phyloP scores from a whole-genome alignment of 2,329 filamentous ascomycete genomes.

The Rutstroemia sydowiana region DNA sequence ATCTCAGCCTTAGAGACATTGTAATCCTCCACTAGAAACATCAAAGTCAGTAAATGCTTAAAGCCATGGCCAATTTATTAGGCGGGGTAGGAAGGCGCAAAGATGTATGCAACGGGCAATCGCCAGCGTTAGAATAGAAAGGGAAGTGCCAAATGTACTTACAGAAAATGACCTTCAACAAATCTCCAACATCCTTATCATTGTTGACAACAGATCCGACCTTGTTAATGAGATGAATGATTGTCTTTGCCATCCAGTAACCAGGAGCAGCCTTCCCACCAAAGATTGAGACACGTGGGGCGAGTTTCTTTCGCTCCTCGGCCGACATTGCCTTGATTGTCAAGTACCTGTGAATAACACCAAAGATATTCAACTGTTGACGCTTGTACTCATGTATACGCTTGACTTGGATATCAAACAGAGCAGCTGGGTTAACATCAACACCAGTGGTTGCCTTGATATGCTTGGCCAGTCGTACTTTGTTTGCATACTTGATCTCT shows the following conservation, averaged over 20 bases:
- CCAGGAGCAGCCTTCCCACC: slow-evolving; percentile 96
- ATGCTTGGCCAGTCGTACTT: slow-evolving; percentile 82
- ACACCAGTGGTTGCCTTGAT: slow-evolving; percentile 78
- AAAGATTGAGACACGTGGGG: slow-evolving; percentile 88
- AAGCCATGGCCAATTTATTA: too few species aligned
- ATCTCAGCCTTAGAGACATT: slow-evolving; percentile 99
- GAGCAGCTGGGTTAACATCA: slow-evolving; percentile 74
- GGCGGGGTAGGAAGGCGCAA: too few species aligned
- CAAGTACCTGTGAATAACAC: slow-evolving; percentile 91
- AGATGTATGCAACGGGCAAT: too few species aligned
- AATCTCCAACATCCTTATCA: slow-evolving; percentile 83
- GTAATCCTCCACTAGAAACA: slow-evolving; percentile 98
- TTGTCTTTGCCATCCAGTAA: slow-evolving; percentile 99
- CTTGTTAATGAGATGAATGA: slow-evolving; percentile 92
- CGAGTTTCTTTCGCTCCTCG: slow-evolving; percentile 78
- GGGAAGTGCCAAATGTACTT: too few species aligned
- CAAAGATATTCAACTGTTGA: slow-evolving; percentile 98
- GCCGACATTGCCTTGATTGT: slow-evolving; percentile 77
- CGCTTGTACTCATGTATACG: slow-evolving; percentile 99
- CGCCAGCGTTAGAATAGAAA: too few species aligned
- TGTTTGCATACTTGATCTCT: slow-evolving; percentile 95
- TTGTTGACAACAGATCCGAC: slow-evolving; percentile 88
- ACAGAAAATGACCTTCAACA: slow-evolving; percentile 94
- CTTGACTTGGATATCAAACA: slow-evolving; percentile 98
- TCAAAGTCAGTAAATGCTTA: too few species aligned